phyloP scores from a whole-genome alignment of 2,329 filamentous ascomycete genomes.

The Blumeria graminis region DNA sequence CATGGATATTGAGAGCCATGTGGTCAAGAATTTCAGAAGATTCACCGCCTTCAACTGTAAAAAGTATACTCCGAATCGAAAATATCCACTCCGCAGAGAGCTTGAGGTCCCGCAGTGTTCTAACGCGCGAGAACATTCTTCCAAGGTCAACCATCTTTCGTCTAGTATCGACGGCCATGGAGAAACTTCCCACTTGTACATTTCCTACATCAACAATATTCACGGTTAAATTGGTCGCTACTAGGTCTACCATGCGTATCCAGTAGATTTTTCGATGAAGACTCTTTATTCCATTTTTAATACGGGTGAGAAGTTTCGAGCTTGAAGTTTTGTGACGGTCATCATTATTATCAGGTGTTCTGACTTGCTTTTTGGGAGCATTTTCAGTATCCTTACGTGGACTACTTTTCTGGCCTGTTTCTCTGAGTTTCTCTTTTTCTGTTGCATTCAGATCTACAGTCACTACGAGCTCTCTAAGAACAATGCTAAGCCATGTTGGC shows the following conservation, averaged over 20 bases:
- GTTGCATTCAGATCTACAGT: conserved; percentile 55
- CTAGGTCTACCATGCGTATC: conserved; percentile 72
- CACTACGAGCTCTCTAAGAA: conserved; percentile 63
- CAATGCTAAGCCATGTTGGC: conserved; percentile 85
- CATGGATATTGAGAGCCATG: conserved; percentile 72
- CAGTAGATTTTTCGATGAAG: conserved; percentile 71
- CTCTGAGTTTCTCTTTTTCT: conserved; percentile 19
- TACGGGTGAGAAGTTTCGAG: conserved; percentile 38
- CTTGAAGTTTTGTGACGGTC: conserved; percentile 48
- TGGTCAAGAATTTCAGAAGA: conserved; percentile 76
- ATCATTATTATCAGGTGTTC: conserved; percentile 8
- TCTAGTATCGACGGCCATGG: conserved; percentile 71
- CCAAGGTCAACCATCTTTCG: conserved; percentile 78
- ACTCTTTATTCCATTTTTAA: conserved; percentile 69
- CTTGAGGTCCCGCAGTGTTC: conserved; percentile 35
- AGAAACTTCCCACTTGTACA: conserved; percentile 63
- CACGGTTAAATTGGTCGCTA: conserved; percentile 57
- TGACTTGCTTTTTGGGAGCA: conserved; percentile 7
- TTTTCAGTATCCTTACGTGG: conserved; percentile 11
- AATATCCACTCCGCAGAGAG: conserved; percentile 87
- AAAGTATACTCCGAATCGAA: conserved; percentile 61
- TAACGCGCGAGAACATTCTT: conserved; percentile 64
- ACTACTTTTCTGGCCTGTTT: conserved; percentile 9
- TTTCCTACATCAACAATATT: conserved; percentile 62
- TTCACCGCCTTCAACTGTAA: conserved; percentile 65